Evolutionary conservation across 2,329 filamentous ascomycete genomes (phyloP), one percentile per base, ranked within the genome.

Genomic region (Didymella lethalis): DNA sequence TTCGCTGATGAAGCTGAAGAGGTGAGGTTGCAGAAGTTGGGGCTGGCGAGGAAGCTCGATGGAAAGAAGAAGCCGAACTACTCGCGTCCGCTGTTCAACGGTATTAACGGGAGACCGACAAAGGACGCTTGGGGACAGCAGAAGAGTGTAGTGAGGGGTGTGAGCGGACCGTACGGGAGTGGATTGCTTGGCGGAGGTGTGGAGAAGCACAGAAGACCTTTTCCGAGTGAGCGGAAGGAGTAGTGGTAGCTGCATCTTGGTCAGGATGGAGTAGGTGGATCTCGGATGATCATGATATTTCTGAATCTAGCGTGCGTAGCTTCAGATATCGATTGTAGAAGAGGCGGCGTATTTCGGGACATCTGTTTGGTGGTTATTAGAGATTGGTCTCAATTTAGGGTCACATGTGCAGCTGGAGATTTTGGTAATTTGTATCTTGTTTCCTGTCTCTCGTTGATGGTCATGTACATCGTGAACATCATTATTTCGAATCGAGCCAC

Each of bases 21-120:
- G 12, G 12, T 16, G 14, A 5, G 20, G 26, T 14, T 46, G 38
- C 31, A 18, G 31, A 49, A 31, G 4, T 11, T 38, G 18, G 40
- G 54, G 8, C 31, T 47, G 5, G 36, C 7, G 20, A 10, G 29
- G 16, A 43, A 36, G 36, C 4, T 6, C 16, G 41, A 41, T 34
- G 45, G 8, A 34, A 53, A 44, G 48, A 50, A 38, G 49, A 57
- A 44, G 38, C 29, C 57, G 25, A 43, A 58, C 26, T 61, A 38
- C 23, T 56, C 54, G 2, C 40, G 43, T n/a, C 65, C 68, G n/a
- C 44, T 72, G 52, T 71, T 67, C 28, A 70, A 72, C 28, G 61
- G 65, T 0, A 56, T 63, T 2, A 59, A 40, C 16, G 68, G 68
- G 4, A 36, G 43, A 28, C 63, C 64, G 11, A 28, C 10, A 34